Percentiles rank a stretch among this genome's conserved stretches.
Evolutionary conservation across 2,329 filamentous ascomycete species (phyloP).

Genomic region (Penicillium sp.): DNA sequence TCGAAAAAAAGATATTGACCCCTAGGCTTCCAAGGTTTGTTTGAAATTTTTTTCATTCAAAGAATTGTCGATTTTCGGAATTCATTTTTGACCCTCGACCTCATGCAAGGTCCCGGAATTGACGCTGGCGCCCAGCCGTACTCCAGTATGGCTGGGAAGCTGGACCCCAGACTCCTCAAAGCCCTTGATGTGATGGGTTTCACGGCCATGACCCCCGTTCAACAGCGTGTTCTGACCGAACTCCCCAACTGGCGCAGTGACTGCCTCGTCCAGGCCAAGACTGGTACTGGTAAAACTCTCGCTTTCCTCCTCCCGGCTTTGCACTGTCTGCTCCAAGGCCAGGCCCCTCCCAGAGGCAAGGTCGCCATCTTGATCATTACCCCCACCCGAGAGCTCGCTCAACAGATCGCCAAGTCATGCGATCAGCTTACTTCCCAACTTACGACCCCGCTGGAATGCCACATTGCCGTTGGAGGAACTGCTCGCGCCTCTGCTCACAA

Average conservation of each 20-base stretch:
- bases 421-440: slow-evolving; percentile 44
- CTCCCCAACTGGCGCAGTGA: slow-evolving; percentile 51
- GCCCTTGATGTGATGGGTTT: slow-evolving; percentile 35
- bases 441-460: slow-evolving; percentile 39
- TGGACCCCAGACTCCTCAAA: slow-evolving; percentile 33
- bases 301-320: slow-evolving; percentile 50
- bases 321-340: slow-evolving; percentile 43
- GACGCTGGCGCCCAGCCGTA: slow-evolving; percentile 28
- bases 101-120: slow-evolving; percentile 14
- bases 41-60: background rate
- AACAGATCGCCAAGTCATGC: slow-evolving; percentile 51
- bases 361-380: slow-evolving; percentile 49
- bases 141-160: slow-evolving; percentile 33
- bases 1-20: background rate
- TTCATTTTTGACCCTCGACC: background rate
- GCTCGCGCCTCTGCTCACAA: slow-evolving; percentile 27
- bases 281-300: slow-evolving; percentile 52
- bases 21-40: background rate
- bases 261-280: slow-evolving; percentile 55
- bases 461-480: slow-evolving; percentile 46
- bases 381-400: slow-evolving; percentile 50
- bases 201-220: slow-evolving; percentile 53
- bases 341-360: slow-evolving; percentile 31
- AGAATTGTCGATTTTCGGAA: background rate
- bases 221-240: slow-evolving; percentile 53